These are phyloP conservation scores for Fonsecaea erecta DNA, from an alignment of 2,329 filamentous ascomycete species.

Conservation along the genomic window DNA sequence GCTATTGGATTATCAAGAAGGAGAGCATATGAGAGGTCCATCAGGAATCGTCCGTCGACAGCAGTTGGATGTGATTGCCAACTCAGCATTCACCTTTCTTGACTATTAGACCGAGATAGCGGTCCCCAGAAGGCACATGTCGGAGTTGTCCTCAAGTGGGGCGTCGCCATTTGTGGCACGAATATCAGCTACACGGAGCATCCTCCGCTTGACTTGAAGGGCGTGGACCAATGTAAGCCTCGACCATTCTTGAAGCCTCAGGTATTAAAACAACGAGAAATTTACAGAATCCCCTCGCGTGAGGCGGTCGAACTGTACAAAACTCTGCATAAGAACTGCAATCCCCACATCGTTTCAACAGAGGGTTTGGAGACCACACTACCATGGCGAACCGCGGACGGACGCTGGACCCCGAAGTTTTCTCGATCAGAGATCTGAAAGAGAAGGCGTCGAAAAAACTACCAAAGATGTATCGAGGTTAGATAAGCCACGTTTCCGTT, in stretches of 20 bases:
- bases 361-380: background rate
- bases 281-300: background rate
- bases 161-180: background rate
- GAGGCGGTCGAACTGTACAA: background rate
- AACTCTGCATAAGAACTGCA: background rate
- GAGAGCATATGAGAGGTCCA: background rate
- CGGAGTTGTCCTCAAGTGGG: conserved; percentile 1
- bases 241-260: background rate
- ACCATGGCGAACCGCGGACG: conserved; percentile 43
- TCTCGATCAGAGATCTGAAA: conserved; percentile 37
- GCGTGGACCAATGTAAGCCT: background rate
- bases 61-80: background rate
- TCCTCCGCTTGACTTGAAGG: conserved; percentile 3
- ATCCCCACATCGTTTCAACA: background rate
- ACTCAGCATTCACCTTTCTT: background rate
- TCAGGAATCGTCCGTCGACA: background rate
- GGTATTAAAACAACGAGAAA: background rate
- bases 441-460: conserved; percentile 26
- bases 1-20: background rate
- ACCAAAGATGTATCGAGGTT: conserved; percentile 29
- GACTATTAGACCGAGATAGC: background rate
- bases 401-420: conserved; percentile 39
- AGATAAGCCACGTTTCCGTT: background rate
- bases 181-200: background rate
- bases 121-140: background rate